Conservation (phyloP, 2,329 filamentous ascomycete genomes). For the Diatrype stigma region DNA sequence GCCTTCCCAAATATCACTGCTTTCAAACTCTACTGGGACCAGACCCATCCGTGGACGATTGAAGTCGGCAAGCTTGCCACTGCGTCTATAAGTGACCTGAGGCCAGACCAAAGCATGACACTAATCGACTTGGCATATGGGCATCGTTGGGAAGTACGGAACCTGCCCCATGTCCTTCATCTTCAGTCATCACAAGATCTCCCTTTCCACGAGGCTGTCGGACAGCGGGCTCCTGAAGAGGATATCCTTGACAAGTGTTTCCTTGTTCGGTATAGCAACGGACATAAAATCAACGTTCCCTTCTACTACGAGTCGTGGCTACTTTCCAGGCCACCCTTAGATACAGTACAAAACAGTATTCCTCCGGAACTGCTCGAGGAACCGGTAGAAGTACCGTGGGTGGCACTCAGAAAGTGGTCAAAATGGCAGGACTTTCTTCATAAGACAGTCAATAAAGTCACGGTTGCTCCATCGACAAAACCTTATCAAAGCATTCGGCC, state of each 20-base stretch:
- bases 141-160: conserved; percentile 39
- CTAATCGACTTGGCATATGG: conserved; percentile 45
- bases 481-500: conserved; percentile 43
- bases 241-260: conserved; percentile 22
- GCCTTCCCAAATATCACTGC: conserved; percentile 31
- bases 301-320: conserved; percentile 40
- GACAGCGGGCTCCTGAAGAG: conserved; percentile 9
- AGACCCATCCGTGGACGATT: conserved; percentile 32
- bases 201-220: conserved; percentile 16
- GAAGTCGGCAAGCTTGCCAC: conserved; percentile 21
- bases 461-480: conserved; percentile 28
- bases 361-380: conserved; percentile 34
- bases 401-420: conserved; percentile 46
- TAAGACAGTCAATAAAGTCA: conserved; percentile 9
- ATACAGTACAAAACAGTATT: conserved; percentile 32
- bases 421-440: conserved; percentile 59
- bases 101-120: conserved; percentile 39
- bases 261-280: conserved; percentile 36
- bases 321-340: conserved; percentile 37
- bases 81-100: conserved; percentile 4
- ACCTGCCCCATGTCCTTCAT: conserved; percentile 40
- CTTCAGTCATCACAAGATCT: conserved; percentile 26
- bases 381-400: conserved; percentile 43
- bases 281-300: too few relatives aligned
- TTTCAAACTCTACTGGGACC: conserved; percentile 39